Conservation (phyloP, 176 grass and related monocot species). For the Triticum timopheevii region DNA sequence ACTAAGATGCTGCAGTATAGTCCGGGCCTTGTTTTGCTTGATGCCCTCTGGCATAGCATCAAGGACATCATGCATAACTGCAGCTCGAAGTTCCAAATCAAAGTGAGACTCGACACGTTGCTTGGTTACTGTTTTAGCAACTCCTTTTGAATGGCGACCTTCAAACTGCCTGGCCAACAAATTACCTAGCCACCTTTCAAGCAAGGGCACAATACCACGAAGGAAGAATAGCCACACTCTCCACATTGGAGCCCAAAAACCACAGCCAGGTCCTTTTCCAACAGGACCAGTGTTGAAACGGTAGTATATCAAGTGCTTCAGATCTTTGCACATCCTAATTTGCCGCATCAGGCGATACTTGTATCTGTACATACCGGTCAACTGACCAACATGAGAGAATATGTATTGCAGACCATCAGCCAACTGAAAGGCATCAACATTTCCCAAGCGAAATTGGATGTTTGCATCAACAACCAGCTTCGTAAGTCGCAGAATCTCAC, state of each 20-base stretch:
- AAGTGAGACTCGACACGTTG: slow-evolving; percentile 98
- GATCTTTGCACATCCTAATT: slow-evolving; percentile 99
- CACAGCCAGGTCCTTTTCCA: slow-evolving; percentile 97
- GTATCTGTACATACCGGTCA: slow-evolving; percentile 99
- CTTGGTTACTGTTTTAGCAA: slow-evolving; percentile 99
- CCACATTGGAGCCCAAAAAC: slow-evolving; percentile 99
- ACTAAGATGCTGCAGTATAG: slow-evolving; percentile 96
- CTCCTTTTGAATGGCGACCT: slow-evolving; percentile 93
- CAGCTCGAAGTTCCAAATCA: slow-evolving; percentile 93
- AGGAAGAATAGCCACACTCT: slow-evolving; percentile 98
- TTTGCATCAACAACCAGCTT: slow-evolving; percentile 99
- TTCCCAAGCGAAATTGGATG: slow-evolving; percentile 93
- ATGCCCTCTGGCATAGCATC: slow-evolving; percentile 99
- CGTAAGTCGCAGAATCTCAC: slow-evolving; percentile 94
- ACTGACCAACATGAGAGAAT: slow-evolving; percentile 97
- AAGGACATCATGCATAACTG: slow-evolving; percentile 99
- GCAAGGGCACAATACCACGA: slow-evolving; percentile 88
- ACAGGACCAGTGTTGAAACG: slow-evolving; percentile 98
- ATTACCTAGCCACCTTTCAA: slow-evolving; percentile 97
- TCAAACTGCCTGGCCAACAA: slow-evolving; percentile 93
- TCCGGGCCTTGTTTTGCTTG: slow-evolving; percentile 96
- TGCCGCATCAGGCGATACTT: slow-evolving; percentile 97
- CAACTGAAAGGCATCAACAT: slow-evolving; percentile 95
- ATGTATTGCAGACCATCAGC: slow-evolving; percentile 98
- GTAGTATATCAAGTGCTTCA: slow-evolving; percentile 99